A percentile compares a stretch with the other conserved stretches of the same genome.
Evolutionary conservation across 768 basidiomycete genomes (phyloP).

Genomic region (Mrakia hoshinonis): DNA sequence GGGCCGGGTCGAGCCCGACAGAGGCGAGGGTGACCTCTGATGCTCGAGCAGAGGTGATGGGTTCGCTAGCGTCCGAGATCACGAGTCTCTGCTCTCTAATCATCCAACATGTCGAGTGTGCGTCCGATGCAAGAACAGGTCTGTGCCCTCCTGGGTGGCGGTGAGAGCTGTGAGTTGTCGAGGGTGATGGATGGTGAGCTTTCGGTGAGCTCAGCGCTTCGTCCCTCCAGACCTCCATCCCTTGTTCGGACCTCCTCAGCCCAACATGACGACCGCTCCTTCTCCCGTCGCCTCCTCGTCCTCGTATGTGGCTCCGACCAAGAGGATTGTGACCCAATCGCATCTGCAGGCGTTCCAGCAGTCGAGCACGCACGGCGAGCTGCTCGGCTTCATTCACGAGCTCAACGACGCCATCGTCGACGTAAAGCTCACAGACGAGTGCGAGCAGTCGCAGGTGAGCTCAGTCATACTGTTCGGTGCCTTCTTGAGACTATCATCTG

Average conservation of each 20-base stretch:
- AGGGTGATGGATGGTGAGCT: too few species aligned
- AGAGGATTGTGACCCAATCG: constrained; percentile 63
- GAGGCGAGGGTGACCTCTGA: too few species aligned
- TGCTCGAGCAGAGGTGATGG: too few species aligned
- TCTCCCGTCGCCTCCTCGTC: background rate
- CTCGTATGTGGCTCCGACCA: constrained; percentile 46
- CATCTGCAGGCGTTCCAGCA: constrained; percentile 76
- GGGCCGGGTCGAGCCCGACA: too few species aligned
- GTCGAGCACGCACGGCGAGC: constrained; percentile 58
- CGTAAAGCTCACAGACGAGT: constrained; percentile 59
- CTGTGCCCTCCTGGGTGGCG: too few species aligned
- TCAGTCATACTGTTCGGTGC: background rate
- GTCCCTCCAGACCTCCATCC: too few species aligned
- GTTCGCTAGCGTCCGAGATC: too few species aligned
- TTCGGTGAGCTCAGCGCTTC: too few species aligned
- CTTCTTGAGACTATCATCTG: background rate
- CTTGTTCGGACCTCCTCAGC: background rate
- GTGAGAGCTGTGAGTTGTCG: too few species aligned
- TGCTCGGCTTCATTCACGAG: constrained; percentile 61
- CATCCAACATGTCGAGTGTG: too few species aligned
- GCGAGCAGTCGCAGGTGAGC: background rate
- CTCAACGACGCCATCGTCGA: constrained; percentile 70
- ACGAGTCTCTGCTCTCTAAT: too few species aligned
- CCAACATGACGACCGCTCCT: background rate
- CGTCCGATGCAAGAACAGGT: too few species aligned